Evolutionary conservation across 371 early-diverging fungal genomes (phyloP).

Genomic region (Parasitella parasitica): DNA sequence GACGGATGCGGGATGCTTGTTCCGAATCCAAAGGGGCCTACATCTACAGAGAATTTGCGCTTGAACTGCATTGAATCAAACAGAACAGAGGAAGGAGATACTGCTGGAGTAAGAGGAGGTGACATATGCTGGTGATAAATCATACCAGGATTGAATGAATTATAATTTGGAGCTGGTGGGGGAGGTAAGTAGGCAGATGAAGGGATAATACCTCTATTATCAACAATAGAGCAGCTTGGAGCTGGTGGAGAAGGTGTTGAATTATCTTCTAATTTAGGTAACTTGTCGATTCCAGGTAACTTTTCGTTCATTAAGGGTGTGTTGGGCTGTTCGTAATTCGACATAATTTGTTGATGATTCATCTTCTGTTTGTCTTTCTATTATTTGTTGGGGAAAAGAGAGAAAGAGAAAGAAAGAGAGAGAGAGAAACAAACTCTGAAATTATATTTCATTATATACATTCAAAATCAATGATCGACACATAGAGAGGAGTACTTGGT

Average conservation of each 20-base stretch:
- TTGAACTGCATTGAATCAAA: conserved; percentile 34
- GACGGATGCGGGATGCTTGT: conserved; percentile 27
- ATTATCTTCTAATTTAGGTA: conserved; percentile 26
- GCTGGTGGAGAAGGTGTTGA: conserved; percentile 10
- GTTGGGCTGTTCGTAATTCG: conserved; percentile 16
- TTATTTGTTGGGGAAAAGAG: not conserved
- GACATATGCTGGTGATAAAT: conserved; percentile 27
- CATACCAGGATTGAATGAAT: not conserved
- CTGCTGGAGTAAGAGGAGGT: conserved; percentile 37
- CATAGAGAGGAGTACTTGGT: not conserved
- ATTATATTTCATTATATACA: not conserved
- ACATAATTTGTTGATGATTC: conserved; percentile 7
- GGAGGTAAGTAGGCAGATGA: conserved; percentile 10
- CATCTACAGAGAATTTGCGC: conserved; percentile 52
- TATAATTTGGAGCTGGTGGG: not conserved
- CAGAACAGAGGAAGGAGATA: conserved; percentile 35
- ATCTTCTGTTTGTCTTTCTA: not conserved
- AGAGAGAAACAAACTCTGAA: not conserved
- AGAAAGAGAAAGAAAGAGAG: not conserved
- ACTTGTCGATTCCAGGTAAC: conserved; percentile 32
- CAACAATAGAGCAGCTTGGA: not conserved
- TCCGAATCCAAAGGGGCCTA: conserved; percentile 47
- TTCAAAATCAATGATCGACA: conserved; percentile 2
- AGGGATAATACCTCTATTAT: not conserved
- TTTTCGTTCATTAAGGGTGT: conserved; percentile 26